Evolutionary conservation across 176 grass and related monocot genomes (phyloP), one percentile per base, ranked within the genome.

Genomic region (Luzula sylvatica): DNA sequence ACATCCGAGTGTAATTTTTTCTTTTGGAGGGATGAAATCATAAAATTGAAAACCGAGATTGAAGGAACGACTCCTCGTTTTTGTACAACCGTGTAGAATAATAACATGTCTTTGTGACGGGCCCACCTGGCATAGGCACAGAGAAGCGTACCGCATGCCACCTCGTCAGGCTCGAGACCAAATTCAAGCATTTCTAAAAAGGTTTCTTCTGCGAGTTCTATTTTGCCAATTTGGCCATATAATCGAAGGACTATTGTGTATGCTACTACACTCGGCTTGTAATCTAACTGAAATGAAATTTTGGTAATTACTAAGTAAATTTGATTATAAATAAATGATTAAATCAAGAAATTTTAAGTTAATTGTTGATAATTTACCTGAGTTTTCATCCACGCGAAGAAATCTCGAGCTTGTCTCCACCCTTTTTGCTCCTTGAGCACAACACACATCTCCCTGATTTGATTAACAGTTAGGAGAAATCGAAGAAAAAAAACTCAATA

Each of bases 351-450:
- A 13, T n/a, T n/a, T n/a, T n/a, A n/a, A n/a, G n/a, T n/a, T n/a
- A 26, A 2, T 19, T 56, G n/a, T 47, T 11, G 20, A 18, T 3
- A 17, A 23, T 6, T n/a, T 41, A 82, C 90, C 71, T 96, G 90
- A 16, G 82, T 66, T 67, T 95, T 95, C 90, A 95, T 95, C 90
- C 90, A 88, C 7, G 63, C 68, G 70, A 96, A 96, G 80, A 96
- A 96, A 15, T 96, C 84, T 29, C 85, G 72, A 3, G 58, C 90
- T 69, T 89, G 84, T 28, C 71, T 67, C 84, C 90, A 96, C 3
- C 80, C 83, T 24, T 82, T 74, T 56, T 88, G 90, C 56, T 85
- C 84, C 49, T 74, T 79, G 63, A 96, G 90, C 3, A 96, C 90
- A 21, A 86, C 59, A 69, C 90, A 96, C 90, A 96, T 95, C 72